These are phyloP conservation scores for Noccaea bulbosa DNA, from an alignment of 345 rosid species.

Conservation along the genomic window DNA sequence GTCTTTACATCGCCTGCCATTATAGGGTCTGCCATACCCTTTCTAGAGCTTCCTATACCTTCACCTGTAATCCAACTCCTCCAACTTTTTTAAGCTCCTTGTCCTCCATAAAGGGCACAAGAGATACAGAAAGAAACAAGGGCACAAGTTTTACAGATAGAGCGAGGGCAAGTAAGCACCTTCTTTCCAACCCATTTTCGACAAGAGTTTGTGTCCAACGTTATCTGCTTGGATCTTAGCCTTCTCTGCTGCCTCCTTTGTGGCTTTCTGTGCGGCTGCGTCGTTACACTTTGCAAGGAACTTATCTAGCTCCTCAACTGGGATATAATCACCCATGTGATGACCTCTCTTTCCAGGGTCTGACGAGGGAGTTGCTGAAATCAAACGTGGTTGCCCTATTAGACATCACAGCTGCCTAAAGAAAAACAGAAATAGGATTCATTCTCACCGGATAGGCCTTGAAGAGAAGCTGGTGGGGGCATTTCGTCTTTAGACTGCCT, in stretches of 20 bases:
- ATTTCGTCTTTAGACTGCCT: constrained; percentile 97
- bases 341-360: constrained; percentile 75
- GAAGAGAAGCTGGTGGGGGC: constrained; percentile 97
- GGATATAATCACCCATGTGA: constrained; percentile 99
- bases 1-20: constrained; percentile 85
- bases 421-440: constrained; percentile 29
- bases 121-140: constrained; percentile 42
- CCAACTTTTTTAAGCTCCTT: constrained; percentile 40
- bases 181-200: constrained; percentile 99
- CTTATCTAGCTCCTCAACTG: constrained; percentile 88
- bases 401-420: constrained; percentile 30
- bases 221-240: constrained; percentile 94
- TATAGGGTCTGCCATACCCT: constrained; percentile 93
- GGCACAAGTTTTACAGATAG: constrained; percentile 37
- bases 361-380: constrained; percentile 43
- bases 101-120: constrained; percentile 42
- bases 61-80: constrained; percentile 72
- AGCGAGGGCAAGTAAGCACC: constrained; percentile 51
- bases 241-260: constrained; percentile 73
- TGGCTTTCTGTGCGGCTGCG: constrained; percentile 66
- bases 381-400: constrained; percentile 15
- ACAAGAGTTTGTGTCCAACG: constrained; percentile 90
- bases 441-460: constrained; percentile 54
- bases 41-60: constrained; percentile 92
- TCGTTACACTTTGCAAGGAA: constrained; percentile 85